A percentile compares a stretch with the other conserved stretches of the same genome.
phyloP scores from a whole-genome alignment of 306 rosid genomes.

The Gleditsia sinensis region DNA sequence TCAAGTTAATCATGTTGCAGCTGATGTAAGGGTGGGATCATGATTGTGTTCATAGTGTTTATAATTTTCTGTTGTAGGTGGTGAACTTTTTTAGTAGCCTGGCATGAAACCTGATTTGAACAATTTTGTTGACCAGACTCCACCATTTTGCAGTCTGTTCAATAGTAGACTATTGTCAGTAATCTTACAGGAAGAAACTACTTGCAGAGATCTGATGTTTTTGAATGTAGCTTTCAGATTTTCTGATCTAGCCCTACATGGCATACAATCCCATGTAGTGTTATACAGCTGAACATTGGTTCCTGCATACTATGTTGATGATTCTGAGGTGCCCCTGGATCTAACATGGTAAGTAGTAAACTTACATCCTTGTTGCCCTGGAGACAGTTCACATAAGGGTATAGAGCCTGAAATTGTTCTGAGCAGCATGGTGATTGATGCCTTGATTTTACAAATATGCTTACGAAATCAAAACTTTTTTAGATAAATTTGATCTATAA shows the following conservation, averaged over 20 bases:
- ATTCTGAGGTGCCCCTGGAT: not conserved
- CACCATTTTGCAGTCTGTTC: slow-evolving; percentile 45
- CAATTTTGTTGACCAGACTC: slow-evolving; percentile 46
- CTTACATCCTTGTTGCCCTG: not conserved
- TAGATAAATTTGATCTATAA: too few species aligned
- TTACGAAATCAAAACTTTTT: too few species aligned
- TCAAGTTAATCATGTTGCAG: slow-evolving; percentile 54
- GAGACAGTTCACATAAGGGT: not conserved
- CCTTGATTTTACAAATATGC: too few species aligned
- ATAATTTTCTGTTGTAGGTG: slow-evolving; percentile 44
- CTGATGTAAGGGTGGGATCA: slow-evolving; percentile 73
- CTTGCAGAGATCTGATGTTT: slow-evolving; percentile 4
- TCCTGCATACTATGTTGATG: not conserved
- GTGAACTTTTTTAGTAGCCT: slow-evolving; percentile 42
- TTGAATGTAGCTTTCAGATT: slow-evolving; percentile 22
- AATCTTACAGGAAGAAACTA: slow-evolving; percentile 31
- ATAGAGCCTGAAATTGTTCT: not conserved
- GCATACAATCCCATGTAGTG: not conserved
- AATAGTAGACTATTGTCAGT: slow-evolving; percentile 23
- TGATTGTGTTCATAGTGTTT: slow-evolving; percentile 53
- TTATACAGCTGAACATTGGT: not conserved
- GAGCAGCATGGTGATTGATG: too few species aligned
- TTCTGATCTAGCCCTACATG: not conserved
- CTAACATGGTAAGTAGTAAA: not conserved
- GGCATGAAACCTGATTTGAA: slow-evolving; percentile 43